Conservation (phyloP, 306 rosid species). For the Dicorynia guianensis region DNA sequence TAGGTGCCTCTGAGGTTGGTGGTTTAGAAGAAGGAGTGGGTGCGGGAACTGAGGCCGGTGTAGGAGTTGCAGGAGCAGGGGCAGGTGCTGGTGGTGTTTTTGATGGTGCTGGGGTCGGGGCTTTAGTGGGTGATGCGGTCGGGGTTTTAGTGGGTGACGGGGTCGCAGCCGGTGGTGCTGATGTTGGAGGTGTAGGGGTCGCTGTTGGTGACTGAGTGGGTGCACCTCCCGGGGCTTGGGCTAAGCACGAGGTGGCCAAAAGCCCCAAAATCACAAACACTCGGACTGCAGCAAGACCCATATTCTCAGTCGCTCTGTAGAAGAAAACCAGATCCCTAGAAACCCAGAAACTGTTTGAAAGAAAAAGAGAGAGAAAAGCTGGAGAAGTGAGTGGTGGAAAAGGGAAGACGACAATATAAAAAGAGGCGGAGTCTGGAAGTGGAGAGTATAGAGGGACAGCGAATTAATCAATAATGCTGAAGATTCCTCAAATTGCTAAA, state of each 20-base stretch:
- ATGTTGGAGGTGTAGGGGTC: slow-evolving; percentile 30
- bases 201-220: slow-evolving; percentile 61
- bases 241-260: slow-evolving; percentile 70
- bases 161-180: slow-evolving; percentile 33
- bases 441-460: slow-evolving; percentile 44
- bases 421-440: slow-evolving; percentile 35
- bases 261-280: slow-evolving; percentile 62
- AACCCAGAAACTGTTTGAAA: not conserved
- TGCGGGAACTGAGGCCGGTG: slow-evolving; percentile 35
- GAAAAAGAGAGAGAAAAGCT: not conserved
- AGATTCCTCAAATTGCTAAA: slow-evolving; percentile 54
- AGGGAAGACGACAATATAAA: slow-evolving; percentile 42
- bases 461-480: slow-evolving; percentile 47
- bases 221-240: slow-evolving; percentile 72
- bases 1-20: slow-evolving; percentile 25
- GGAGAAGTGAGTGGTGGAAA: slow-evolving; percentile 10
- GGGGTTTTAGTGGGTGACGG: slow-evolving; percentile 40
- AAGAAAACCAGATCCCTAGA: not conserved
- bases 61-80: slow-evolving; percentile 39
- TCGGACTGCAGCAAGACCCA: slow-evolving; percentile 56
- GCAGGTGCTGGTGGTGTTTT: slow-evolving; percentile 33
- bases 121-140: slow-evolving; percentile 30
- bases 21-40: slow-evolving; percentile 42
- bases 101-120: slow-evolving; percentile 34
- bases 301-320: slow-evolving; percentile 12